phyloP scores from a whole-genome alignment of 345 rosid genomes.

The Citrus sp. region DNA sequence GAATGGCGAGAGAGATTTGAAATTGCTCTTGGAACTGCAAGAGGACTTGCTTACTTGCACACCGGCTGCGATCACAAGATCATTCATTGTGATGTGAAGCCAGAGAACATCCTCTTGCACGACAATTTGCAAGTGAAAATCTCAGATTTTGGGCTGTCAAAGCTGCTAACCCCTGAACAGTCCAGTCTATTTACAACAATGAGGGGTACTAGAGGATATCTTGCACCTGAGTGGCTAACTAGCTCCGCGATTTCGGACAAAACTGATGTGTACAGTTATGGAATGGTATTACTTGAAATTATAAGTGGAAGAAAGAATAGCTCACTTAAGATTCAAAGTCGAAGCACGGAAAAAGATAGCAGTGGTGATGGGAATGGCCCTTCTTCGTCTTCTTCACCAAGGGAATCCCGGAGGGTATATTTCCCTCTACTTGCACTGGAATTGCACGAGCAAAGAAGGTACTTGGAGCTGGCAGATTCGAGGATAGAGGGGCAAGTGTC shows the following conservation, averaged over 20 bases:
- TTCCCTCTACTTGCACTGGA: conserved; percentile 16
- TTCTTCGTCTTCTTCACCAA: neutral
- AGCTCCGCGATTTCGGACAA: conserved; percentile 70
- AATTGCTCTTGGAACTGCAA: conserved; percentile 21
- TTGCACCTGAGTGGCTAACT: conserved; percentile 89
- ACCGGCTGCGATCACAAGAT: conserved; percentile 20
- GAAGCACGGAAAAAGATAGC: neutral
- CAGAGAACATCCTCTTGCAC: conserved; percentile 32
- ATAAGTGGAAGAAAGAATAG: conserved; percentile 69
- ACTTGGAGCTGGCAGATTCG: conserved; percentile 13
- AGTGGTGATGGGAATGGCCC: neutral
- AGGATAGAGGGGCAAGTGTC: conserved; percentile 1
- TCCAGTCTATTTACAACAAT: conserved; percentile 74
- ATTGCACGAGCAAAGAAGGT: conserved; percentile 17
- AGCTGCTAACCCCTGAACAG: conserved; percentile 72
- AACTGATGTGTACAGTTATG: conserved; percentile 83
- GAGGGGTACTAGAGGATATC: conserved; percentile 88
- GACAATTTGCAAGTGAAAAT: conserved; percentile 65
- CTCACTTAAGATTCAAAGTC: neutral
- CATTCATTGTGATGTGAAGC: conserved; percentile 14
- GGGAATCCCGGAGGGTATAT: neutral
- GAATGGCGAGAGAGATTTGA: conserved; percentile 20
- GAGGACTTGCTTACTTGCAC: conserved; percentile 24
- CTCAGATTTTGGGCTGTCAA: conserved; percentile 85
- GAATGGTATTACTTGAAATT: conserved; percentile 78